A percentile compares a stretch with the other conserved stretches of the same genome.
Evolutionary conservation across 164 flowering plant genomes (phyloP).

Genomic region (Vitis cinerea): DNA sequence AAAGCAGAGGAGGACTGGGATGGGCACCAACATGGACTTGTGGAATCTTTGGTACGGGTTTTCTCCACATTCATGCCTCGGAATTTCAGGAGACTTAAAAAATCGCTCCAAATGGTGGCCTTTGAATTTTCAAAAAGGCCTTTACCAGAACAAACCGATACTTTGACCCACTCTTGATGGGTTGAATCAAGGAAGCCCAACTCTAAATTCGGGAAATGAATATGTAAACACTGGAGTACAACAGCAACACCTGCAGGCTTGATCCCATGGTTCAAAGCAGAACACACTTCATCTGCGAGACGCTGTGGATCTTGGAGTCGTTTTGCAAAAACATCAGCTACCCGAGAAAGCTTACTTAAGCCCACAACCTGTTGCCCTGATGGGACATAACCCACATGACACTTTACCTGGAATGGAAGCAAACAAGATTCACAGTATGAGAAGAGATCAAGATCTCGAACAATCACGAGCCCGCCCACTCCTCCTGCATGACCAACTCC

Average conservation of each 20-base stretch:
- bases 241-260: slow-evolving; percentile 88
- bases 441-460: slow-evolving; percentile 84
- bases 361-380: slow-evolving; percentile 82
- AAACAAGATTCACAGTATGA: slow-evolving; percentile 92
- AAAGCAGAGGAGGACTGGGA: slow-evolving; percentile 28
- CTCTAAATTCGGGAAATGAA: slow-evolving; percentile 60
- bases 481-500: slow-evolving; percentile 85
- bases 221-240: slow-evolving; percentile 75
- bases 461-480: slow-evolving; percentile 84
- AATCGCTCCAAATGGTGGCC: slow-evolving; percentile 70
- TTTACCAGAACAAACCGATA: slow-evolving; percentile 57
- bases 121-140: slow-evolving; percentile 69
- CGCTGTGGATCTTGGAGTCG: slow-evolving; percentile 90
- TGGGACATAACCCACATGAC: slow-evolving; percentile 95
- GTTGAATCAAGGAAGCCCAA: slow-evolving; percentile 29
- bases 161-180: slow-evolving; percentile 49
- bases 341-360: slow-evolving; percentile 90
- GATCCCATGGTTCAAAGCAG: slow-evolving; percentile 68
- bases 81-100: slow-evolving; percentile 61
- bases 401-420: slow-evolving; percentile 89
- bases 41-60: slow-evolving; percentile 7
- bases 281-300: slow-evolving; percentile 75
- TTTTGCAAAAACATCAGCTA: slow-evolving; percentile 82
- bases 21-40: slow-evolving; percentile 68
- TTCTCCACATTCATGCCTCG: slow-evolving; percentile 46